A percentile compares a stretch with the other conserved stretches of the same genome.
Conservation (phyloP, 1,284 basidiomycete species). For the Leccinum pachyderme region DNA sequence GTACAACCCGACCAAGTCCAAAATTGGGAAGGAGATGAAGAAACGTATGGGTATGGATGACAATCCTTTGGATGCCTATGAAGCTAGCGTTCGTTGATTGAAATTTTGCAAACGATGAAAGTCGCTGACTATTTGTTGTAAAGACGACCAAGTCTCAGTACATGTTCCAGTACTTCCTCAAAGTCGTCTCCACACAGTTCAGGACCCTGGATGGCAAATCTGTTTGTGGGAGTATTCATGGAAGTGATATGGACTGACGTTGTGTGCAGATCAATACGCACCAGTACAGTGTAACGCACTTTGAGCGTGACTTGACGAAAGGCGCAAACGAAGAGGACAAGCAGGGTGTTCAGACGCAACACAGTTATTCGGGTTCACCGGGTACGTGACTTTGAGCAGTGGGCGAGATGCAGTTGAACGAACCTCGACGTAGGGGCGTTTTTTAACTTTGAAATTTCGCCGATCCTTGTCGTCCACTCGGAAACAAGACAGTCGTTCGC, state of each 20-base stretch:
- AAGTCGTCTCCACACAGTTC: constrained; percentile 94
- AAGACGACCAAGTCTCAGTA: constrained; percentile 72
- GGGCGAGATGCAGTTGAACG: neutral
- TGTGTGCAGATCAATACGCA: constrained; percentile 65
- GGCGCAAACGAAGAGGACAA: constrained; percentile 59
- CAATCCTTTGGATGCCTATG: constrained; percentile 80
- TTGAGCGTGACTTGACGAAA: constrained; percentile 85
- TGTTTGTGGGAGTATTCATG: constrained; percentile 40
- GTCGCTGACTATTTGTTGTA: constrained; percentile 6
- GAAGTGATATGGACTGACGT: constrained; percentile 5
- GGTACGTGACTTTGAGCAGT: constrained; percentile 41
- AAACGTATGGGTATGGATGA: constrained; percentile 68
- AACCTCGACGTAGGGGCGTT: constrained; percentile 58
- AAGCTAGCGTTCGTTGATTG: constrained; percentile 51
- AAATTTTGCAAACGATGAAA: neutral
- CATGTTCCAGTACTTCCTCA: constrained; percentile 98
- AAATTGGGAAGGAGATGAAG: constrained; percentile 67
- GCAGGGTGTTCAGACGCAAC: constrained; percentile 77
- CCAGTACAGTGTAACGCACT: constrained; percentile 94
- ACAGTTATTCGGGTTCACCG: constrained; percentile 78
- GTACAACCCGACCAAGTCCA: constrained; percentile 63
- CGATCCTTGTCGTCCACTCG: constrained; percentile 88
- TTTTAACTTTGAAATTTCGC: constrained; percentile 99
- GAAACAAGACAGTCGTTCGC: constrained; percentile 93
- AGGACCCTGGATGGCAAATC: constrained; percentile 73